Evolutionary conservation across 805 yeast species (phyloP).

Genomic region (Candida awuae): DNA sequence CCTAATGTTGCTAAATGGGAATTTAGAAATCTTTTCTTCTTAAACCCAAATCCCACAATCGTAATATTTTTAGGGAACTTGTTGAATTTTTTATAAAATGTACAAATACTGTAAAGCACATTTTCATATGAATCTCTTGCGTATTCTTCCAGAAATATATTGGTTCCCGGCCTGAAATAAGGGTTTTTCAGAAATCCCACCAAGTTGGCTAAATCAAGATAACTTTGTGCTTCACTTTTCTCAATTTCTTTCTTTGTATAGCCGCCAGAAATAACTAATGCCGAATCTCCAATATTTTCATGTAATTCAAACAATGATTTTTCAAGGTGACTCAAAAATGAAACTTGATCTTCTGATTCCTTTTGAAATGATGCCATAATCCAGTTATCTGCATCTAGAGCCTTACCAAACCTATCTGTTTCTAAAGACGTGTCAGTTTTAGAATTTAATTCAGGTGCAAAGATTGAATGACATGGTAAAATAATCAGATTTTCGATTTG

Average conservation of each 20-base stretch:
- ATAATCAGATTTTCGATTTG: constrained; percentile 29
- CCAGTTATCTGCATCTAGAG: constrained; percentile 53
- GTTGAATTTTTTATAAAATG: constrained; percentile 40
- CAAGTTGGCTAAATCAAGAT: constrained; percentile 35
- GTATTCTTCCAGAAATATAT: constrained; percentile 51
- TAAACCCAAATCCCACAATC: constrained; percentile 71
- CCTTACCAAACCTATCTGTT: constrained; percentile 27
- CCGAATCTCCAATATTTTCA: constrained; percentile 14
- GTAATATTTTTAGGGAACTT: constrained; percentile 45
- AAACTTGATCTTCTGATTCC: constrained; percentile 60
- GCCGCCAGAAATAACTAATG: constrained; percentile 44
- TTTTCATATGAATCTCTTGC: constrained; percentile 81
- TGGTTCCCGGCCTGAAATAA: constrained; percentile 4
- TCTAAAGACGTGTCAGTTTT: neutral
- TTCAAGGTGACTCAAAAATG: constrained; percentile 55
- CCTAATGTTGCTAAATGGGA: constrained; percentile 48
- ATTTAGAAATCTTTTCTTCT: constrained; percentile 48
- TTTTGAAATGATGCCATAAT: constrained; percentile 55
- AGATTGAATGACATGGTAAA: constrained; percentile 39
- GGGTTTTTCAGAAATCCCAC: constrained; percentile 4
- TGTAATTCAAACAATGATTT: constrained; percentile 33
- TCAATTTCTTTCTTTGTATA: constrained; percentile 51
- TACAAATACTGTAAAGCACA: constrained; percentile 49
- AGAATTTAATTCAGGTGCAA: constrained; percentile 12
- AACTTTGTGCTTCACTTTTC: constrained; percentile 51